Base-by-base conservation (phyloP, 1,139 yeast genomes). In the Geotrichum reessii region DNA sequence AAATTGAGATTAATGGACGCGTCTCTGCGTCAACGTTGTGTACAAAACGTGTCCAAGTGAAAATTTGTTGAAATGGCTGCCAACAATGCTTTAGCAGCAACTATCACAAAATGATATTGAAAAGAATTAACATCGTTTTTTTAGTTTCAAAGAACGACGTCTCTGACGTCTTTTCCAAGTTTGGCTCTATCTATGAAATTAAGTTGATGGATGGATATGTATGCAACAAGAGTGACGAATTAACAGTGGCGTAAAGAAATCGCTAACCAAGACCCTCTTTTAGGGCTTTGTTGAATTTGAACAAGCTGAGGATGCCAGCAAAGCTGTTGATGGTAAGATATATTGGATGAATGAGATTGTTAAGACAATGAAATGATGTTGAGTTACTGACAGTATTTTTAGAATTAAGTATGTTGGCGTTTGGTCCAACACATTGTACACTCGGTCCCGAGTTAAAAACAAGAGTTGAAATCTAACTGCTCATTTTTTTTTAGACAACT, bases 161-260 rank as follows among this genome's bases (percentile, higher is more conserved):
- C 17, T 84, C 85, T 42, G 80, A 80, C 62, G 78, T 77, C 55
- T 87, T 92, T 66, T 73, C 79, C 47, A 76, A 77, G 63, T 89
- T 76, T 73, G 97, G 97, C 0, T 78, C 80, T 19, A 81, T 92
- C 33, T 89, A 84, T 59, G 81, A 76, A 11, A 76, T 85, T 2
- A 76, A 89, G 54, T 78, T 91, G 12, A 85, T 91, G 8, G 76
- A 89, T 64, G 87, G 98, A 0, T 93, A 92, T 69, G 98, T 50
- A 55, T 27, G 56, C 48, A 33, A 19, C 40, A 14, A 25, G 40
- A 11, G 28, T 17, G 8, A 28, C 33, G 12, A 22, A 7, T 12
- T 27, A 17, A 12, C 44, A 5, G 9, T 5, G 48, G 7, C 7
- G 44, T 9, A n/a, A n/a, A 21, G 25, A n/a, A n/a, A 17, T 19